Evolutionary conservation across 805 yeast species (phyloP).

Genomic region (Diddensiella transvaalensis): DNA sequence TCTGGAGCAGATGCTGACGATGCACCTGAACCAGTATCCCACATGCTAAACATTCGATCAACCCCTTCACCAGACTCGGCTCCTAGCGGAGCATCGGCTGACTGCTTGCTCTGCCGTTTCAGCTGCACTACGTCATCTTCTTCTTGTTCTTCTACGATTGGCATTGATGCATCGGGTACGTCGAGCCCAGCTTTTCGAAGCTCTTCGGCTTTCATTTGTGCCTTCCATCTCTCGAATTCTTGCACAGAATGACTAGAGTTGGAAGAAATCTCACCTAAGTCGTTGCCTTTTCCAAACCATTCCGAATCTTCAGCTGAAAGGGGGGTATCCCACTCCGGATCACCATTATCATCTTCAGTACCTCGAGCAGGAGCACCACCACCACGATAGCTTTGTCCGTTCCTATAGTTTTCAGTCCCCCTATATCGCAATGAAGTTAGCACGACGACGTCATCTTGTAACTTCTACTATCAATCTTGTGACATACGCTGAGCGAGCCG

Average conservation of each 20-base stretch:
- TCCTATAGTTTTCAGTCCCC: not conserved
- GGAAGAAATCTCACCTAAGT: not conserved
- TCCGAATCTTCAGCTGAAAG: conserved; percentile 12
- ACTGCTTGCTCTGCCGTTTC: not conserved
- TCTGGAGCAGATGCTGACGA: not conserved
- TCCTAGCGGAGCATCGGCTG: not conserved
- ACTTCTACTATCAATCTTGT: no score
- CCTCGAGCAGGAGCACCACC: no score
- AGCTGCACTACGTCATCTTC: not conserved
- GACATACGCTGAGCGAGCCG: no score
- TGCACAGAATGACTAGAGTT: conserved; percentile 24
- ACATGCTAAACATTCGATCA: conserved; percentile 23
- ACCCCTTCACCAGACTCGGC: conserved; percentile 12
- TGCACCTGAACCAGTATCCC: conserved; percentile 7
- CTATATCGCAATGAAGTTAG: no score
- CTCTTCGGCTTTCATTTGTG: conserved; percentile 27
- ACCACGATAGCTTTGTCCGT: not conserved
- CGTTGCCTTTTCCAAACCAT: conserved; percentile 12
- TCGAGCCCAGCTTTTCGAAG: conserved; percentile 23
- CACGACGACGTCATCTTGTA: no score
- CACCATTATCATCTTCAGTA: conserved; percentile 7
- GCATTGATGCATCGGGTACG: conserved; percentile 11
- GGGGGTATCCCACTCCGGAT: conserved; percentile 13
- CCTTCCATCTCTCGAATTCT: conserved; percentile 34
- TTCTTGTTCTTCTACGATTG: not conserved